These are phyloP conservation scores for Polygonum maritimum DNA, from an alignment of 148 eudicot species.

Conservation along the genomic window DNA sequence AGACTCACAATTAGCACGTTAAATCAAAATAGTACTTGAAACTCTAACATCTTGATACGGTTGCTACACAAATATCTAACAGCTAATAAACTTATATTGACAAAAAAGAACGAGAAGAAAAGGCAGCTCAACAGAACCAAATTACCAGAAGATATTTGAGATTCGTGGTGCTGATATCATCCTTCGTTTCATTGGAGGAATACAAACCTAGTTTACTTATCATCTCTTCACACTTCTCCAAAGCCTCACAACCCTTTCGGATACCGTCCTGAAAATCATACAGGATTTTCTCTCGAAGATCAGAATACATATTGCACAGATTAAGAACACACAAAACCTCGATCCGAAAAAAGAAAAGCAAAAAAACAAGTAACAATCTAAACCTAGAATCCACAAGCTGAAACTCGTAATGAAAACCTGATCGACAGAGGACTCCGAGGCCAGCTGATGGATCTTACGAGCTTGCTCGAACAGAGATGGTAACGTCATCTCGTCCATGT, in stretches of 20 bases:
- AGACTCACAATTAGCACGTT: neutral
- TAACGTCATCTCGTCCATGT: conserved; percentile 39
- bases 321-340: neutral
- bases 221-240: conserved; percentile 66
- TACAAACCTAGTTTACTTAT: conserved; percentile 55
- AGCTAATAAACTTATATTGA: neutral
- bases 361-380: neutral
- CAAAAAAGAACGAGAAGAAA: neutral
- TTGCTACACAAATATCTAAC: neutral
- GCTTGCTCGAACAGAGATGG: conserved; percentile 51
- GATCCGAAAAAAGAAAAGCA: neutral
- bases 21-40: neutral
- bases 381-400: neutral
- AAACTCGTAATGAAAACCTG: conserved; percentile 21
- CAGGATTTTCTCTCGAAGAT: neutral
- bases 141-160: conserved; percentile 74
- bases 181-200: conserved; percentile 66
- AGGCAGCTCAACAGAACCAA: neutral
- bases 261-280: conserved; percentile 35
- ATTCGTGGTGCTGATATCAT: conserved; percentile 70
- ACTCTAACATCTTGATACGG: neutral
- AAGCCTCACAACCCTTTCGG: conserved; percentile 46
- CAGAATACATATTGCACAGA: neutral
- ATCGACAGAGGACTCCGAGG: conserved; percentile 37
- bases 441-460: conserved; percentile 35